Evolutionary conservation across 2,329 filamentous ascomycete genomes (phyloP).

Genomic region (Ceratocystis papillata): DNA sequence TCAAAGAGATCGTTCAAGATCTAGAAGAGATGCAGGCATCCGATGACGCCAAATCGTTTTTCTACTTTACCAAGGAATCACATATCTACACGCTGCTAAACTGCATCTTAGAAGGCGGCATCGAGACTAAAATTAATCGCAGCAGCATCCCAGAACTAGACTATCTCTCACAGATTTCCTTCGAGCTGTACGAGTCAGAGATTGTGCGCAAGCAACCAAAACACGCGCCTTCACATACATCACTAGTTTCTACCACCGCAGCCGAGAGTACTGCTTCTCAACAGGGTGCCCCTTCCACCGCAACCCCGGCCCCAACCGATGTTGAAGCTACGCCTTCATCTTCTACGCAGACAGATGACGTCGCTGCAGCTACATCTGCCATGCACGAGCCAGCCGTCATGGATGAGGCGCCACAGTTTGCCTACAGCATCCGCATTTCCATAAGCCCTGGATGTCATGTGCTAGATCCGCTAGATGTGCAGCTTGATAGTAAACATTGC

Average conservation of each 20-base stretch:
- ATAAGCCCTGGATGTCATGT: conserved; percentile 94
- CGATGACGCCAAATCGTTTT: conserved; percentile 86
- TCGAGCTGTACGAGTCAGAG: conserved; percentile 93
- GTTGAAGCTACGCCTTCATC: not conserved
- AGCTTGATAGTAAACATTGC: conserved; percentile 90
- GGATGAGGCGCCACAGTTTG: conserved; percentile 55
- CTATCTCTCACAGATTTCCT: conserved; percentile 94
- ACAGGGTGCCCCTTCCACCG: not conserved
- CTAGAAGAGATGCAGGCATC: conserved; percentile 95
- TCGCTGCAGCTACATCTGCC: conserved; percentile 1
- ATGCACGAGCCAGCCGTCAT: conserved; percentile 36
- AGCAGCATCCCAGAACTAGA: conserved; percentile 94
- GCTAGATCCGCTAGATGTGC: conserved; percentile 89
- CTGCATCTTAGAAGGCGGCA: conserved; percentile 91
- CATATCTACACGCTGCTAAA: conserved; percentile 98
- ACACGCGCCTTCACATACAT: conserved; percentile 30
- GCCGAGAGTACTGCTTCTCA: not conserved
- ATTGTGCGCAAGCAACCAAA: conserved; percentile 44
- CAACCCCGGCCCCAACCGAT: not conserved
- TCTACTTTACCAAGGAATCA: conserved; percentile 98
- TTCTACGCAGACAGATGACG: conserved; percentile 4
- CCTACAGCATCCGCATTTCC: conserved; percentile 92
- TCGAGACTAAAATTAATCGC: conserved; percentile 92
- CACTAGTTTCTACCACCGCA: not conserved
- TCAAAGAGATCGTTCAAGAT: conserved; percentile 95